Base-by-base conservation (phyloP, 495 filamentous ascomycete genomes). In the Xylaria intraflava region DNA sequence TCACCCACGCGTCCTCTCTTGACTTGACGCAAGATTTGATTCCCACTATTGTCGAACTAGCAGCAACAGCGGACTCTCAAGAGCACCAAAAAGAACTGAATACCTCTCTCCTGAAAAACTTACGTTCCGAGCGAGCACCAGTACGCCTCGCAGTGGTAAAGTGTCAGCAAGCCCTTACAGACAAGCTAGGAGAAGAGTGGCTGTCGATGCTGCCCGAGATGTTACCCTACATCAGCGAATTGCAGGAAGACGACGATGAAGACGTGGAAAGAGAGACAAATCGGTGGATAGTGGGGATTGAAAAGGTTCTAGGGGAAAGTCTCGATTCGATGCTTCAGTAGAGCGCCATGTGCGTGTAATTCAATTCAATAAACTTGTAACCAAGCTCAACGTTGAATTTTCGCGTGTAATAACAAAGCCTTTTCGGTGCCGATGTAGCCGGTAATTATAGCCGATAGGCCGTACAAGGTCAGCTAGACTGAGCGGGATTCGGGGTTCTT, bases 231-330 rank as follows among this genome's bases (percentile, higher is more conserved):
- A 93, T 98, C 46, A 91, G 86, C 55, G 93, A 98, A 70, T 62
- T 94, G 56, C 86, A 93, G 74, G 94, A 98, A 68, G 93, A 98
- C 67, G 93, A 95, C 57, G 89, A 96, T 57, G 92, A 96, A 69
- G 74, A 68, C 22, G 91, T 98, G 35, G 93, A 96, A 76, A 73
- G 83, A 59, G 92, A 96, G 73, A 88, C 88, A 8, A 76, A 86
- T 64, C 78, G 82, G 51, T 93, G 92, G 89, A 88, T 96, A 55
- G 82, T 84, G 69, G 79, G 77, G 68, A 91, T 98, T 61, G 93
- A 97, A 69, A 79, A 77, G 46, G 84, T 91, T 27, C 69, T 96
- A 41, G 93, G 93, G 8, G 89, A 95, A 75, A 86, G 83, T 49
- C 70, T 98, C 62, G 87, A 92, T 68, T 80, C 83, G 57, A 96